A percentile compares a stretch with the other conserved stretches of the same genome.
These are phyloP conservation scores for Sporothrix humicola DNA, from an alignment of 2,329 filamentous ascomycete species.

Conservation along the genomic window DNA sequence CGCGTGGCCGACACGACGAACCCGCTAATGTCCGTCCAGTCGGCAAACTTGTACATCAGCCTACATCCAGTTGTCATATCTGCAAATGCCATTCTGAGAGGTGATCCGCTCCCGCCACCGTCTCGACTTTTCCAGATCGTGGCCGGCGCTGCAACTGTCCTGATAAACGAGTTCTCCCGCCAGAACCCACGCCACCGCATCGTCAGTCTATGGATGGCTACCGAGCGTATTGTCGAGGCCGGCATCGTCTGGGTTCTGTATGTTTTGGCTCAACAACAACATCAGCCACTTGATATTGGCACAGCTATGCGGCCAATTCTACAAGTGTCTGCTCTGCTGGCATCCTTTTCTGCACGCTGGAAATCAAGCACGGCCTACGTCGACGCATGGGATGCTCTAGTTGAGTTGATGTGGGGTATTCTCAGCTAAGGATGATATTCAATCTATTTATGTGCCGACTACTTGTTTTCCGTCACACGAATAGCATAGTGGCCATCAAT, in stretches of 20 bases:
- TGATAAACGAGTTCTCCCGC: not conserved
- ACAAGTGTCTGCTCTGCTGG: not conserved
- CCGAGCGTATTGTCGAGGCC: constrained; percentile 10
- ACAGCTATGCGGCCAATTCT: constrained; percentile 14
- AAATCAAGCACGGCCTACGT: not conserved
- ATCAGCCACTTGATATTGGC: not conserved
- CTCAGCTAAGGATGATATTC: too few relatives aligned
- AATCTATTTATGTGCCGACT: not conserved
- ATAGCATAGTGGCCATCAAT: not conserved
- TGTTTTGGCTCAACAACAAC: not conserved
- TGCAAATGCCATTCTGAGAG: not conserved
- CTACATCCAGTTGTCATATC: not conserved
- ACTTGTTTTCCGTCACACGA: not conserved
- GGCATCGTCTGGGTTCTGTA: constrained; percentile 2
- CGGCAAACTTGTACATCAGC: not conserved
- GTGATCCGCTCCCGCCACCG: not conserved
- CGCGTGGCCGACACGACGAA: not conserved
- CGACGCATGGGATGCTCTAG: constrained; percentile 7
- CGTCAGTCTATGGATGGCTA: constrained; percentile 3
- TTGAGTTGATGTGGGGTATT: constrained; percentile 8
- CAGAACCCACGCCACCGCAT: constrained; percentile 6
- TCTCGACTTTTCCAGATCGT: not conserved
- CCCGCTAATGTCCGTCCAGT: not conserved
- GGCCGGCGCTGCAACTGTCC: not conserved
- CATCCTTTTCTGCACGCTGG: constrained; percentile 13